Evolutionary conservation across 2,329 filamentous ascomycete species (phyloP), one percentile per base, ranked within the genome.

Genomic region (Fusarium armeniacum): DNA sequence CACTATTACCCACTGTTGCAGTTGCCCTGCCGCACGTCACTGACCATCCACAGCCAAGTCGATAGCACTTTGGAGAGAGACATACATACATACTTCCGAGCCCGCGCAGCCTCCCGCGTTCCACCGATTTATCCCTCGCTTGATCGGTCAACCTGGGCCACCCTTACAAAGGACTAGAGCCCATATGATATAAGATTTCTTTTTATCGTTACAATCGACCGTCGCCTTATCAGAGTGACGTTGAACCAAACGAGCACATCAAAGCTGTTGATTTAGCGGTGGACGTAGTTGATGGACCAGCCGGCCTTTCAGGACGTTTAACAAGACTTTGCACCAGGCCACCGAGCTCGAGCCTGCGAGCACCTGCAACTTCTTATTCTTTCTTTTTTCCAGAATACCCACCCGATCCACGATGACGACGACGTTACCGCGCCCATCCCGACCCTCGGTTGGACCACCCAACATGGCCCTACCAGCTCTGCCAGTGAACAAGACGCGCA

Each of bases 391-490:
- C 41, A 44, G 11, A 41, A 24, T 26, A 41, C 54, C 56, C 59
- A 57, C 44, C 26, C 53, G 47, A 38, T 52, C 54, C 43, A 59
- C 47, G 53, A 77, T 79, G 78, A 72, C 78, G 62, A 89, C 90
- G 56, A 83, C 90, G 44, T 83, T 93, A 52, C 91, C 91, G 56
- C 86, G 89, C 78, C 86, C 89, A 28, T 86, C 90, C 20, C 87
- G 90, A 78, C 86, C 89, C 28, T 89, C 91, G 11, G 84, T 90
- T 73, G 91, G 89, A 62, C 91, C 93, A 50, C 91, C 93, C 18
- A 89, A 88, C 32, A 86, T 89, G 67, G 88, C 91, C 30, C 83
- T 96, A 26, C 93, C 93, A 44, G 90, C 92, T 44, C 82, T 97
- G 49, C 93, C 93, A 30, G 83, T 92, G 20, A 80, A 85, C 46